Evolutionary conservation across 331 rosid genomes (phyloP).

Genomic region (Cydonia oblonga): DNA sequence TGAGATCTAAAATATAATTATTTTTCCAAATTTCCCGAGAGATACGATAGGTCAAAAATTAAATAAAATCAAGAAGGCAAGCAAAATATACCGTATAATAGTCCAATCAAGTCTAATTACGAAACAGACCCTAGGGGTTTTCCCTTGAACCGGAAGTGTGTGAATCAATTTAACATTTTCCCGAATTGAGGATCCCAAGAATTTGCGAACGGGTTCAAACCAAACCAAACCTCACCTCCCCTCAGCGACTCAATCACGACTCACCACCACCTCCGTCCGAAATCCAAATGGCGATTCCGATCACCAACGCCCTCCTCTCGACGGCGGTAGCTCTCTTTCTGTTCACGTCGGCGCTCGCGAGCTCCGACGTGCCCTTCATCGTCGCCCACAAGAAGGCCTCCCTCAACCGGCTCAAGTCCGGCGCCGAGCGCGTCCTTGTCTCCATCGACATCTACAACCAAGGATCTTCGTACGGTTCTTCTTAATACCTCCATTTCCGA

Average conservation of each 20-base stretch:
- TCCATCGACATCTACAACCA: conserved; percentile 85
- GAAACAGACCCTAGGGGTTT: not conserved
- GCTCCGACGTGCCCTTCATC: conserved; percentile 79
- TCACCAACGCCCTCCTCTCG: conserved; percentile 19
- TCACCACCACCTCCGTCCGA: not conserved
- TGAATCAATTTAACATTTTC: not conserved
- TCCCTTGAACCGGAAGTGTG: not conserved
- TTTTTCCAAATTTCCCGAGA: too few species aligned
- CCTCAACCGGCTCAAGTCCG: conserved; percentile 79
- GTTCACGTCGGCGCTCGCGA: conserved; percentile 30
- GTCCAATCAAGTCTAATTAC: not conserved
- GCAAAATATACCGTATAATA: too few species aligned
- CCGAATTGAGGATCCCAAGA: not conserved
- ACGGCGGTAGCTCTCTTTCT: conserved; percentile 34
- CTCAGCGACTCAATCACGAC: not conserved
- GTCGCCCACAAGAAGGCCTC: conserved; percentile 90
- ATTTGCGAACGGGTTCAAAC: not conserved
- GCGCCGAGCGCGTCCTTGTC: conserved; percentile 80
- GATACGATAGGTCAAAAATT: too few species aligned
- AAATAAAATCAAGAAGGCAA: too few species aligned
- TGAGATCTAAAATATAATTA: too few species aligned
- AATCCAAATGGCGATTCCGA: conserved; percentile 49
- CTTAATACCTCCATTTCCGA: conserved; percentile 4
- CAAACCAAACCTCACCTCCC: not conserved
- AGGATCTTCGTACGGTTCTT: conserved; percentile 65